These are phyloP conservation scores for Metschnikowia cubensis DNA, from an alignment of 805 yeast genomes.

Conservation along the genomic window DNA sequence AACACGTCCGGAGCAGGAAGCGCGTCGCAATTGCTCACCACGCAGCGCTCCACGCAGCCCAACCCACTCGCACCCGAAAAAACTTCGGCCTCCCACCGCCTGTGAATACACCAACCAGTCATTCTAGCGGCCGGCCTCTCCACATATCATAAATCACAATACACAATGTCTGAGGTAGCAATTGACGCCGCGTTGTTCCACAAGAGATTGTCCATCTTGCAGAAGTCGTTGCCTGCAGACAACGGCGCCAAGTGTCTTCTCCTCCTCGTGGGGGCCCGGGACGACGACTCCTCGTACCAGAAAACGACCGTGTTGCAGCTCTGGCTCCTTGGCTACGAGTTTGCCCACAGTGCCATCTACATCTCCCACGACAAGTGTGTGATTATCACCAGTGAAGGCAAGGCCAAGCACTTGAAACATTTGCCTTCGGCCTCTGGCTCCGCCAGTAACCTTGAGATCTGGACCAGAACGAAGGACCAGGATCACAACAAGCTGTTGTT, in stretches of 20 bases:
- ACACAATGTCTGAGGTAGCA: conserved; percentile 52
- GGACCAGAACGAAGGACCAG: conserved; percentile 78
- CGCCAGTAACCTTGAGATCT: conserved; percentile 43
- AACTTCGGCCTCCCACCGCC: neutral
- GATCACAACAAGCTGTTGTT: conserved; percentile 70
- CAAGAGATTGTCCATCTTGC: conserved; percentile 45
- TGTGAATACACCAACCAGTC: conserved; percentile 2
- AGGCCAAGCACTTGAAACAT: conserved; percentile 72
- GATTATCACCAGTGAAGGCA: conserved; percentile 76
- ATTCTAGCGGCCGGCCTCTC: conserved; percentile 1
- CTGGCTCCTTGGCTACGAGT: conserved; percentile 93
- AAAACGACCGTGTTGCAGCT: conserved; percentile 82
- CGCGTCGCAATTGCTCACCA: neutral
- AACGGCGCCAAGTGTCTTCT: conserved; percentile 32
- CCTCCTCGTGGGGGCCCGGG: conserved; percentile 78
- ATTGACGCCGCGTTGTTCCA: conserved; percentile 53
- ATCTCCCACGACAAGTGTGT: conserved; percentile 56
- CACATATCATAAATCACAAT: neutral
- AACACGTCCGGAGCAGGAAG: neutral
- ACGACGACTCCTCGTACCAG: conserved; percentile 85
- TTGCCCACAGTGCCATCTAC: conserved; percentile 81
- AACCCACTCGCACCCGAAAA: neutral
- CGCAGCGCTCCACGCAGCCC: neutral
- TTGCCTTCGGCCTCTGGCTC: conserved; percentile 39
- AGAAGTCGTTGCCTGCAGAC: conserved; percentile 26